Conservation (phyloP, 176 grass and related monocot genomes). For the bread wheat (Triticum aestivum) region DNA sequence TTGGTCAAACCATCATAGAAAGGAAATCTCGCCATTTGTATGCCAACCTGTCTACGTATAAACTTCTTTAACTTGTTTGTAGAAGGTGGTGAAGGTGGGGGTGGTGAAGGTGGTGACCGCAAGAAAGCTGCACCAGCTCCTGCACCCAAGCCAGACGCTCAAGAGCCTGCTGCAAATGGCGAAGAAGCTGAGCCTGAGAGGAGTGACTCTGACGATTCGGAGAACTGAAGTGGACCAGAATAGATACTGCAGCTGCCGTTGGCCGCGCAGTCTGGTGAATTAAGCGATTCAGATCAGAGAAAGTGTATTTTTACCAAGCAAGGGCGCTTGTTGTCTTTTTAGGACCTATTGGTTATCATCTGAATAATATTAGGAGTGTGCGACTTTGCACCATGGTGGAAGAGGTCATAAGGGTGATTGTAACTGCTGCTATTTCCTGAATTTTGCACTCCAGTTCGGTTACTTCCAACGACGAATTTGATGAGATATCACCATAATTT, state of each 20-base stretch:
- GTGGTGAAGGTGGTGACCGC: conserved; percentile 39
- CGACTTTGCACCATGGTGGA: background rate
- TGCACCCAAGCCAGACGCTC: conserved; percentile 49
- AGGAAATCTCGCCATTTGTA: background rate
- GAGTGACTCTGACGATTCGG: conserved; percentile 73
- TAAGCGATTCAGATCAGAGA: background rate
- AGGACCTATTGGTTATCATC: background rate
- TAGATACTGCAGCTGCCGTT: background rate
- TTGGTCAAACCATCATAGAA: conserved; percentile 9
- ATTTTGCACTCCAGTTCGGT: conserved; percentile 1
- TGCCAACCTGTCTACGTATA: background rate
- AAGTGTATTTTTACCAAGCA: conserved; percentile 9
- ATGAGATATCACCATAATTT: too few species aligned
- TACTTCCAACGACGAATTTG: background rate
- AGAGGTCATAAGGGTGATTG: too few species aligned
- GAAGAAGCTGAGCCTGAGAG: conserved; percentile 64
- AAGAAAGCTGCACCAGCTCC: conserved; percentile 54
- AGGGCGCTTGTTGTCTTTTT: background rate
- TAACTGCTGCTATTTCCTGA: background rate
- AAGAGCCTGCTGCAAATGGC: conserved; percentile 48
- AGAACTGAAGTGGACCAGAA: conserved; percentile 44
- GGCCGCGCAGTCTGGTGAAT: background rate
- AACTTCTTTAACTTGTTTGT: conserved; percentile 45
- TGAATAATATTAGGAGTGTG: background rate
- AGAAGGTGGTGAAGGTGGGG: conserved; percentile 44